phyloP scores from a whole-genome alignment of 352 stramenopile genomes.

The Elongisporangium undulatum region DNA sequence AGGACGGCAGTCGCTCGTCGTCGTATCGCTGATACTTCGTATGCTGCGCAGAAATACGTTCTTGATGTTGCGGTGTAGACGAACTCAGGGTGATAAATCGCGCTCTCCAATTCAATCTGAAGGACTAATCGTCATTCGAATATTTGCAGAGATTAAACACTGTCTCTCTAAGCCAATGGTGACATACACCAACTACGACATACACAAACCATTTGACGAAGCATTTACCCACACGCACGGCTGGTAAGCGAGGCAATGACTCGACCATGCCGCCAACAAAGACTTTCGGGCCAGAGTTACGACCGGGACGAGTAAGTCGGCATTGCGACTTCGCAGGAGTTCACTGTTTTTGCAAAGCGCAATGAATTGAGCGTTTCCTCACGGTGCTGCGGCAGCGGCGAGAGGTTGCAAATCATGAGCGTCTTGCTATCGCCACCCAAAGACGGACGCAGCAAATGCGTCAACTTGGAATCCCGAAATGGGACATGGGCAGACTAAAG shows the following conservation, averaged over 20 bases:
- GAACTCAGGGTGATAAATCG: no score
- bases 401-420: conserved; percentile 90
- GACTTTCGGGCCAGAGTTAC: conserved; percentile 3
- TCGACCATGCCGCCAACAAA: not conserved
- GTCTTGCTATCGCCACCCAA: conserved; percentile 87
- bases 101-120: no score
- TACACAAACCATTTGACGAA: not conserved
- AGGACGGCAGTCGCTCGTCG: no score
- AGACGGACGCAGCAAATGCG: conserved; percentile 79
- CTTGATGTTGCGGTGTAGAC: no score
- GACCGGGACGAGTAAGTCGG: conserved; percentile 51
- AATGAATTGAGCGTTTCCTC: conserved; percentile 86
- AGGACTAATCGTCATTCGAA: no score
- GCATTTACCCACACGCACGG: not conserved
- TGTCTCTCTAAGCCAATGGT: not conserved
- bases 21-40: no score
- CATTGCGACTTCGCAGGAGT: conserved; percentile 82
- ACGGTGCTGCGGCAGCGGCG: conserved; percentile 60
- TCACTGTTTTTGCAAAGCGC: conserved; percentile 86
- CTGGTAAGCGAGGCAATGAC: no score
- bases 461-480: conserved; percentile 89
- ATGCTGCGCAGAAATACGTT: no score
- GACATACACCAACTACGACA: not conserved
- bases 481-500: conserved; percentile 66
- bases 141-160: not conserved